A percentile compares a stretch with the other conserved stretches of the same genome.
Conservation (phyloP, 345 rosid species). For the Limnanthes douglasii region DNA sequence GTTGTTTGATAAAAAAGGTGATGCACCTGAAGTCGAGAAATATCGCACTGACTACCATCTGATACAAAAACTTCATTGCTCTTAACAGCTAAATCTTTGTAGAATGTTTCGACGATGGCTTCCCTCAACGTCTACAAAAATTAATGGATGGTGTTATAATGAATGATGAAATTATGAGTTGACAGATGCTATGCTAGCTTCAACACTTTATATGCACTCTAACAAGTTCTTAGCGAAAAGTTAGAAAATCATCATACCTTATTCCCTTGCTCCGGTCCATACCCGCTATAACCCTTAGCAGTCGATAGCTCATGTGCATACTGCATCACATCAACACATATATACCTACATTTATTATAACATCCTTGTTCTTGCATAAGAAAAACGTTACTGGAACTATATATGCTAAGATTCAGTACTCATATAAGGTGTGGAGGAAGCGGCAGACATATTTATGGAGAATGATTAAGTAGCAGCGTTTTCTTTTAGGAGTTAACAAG, state of each 20-base stretch:
- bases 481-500: too few species aligned
- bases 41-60: constrained; percentile 57
- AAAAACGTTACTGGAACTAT: too few species aligned
- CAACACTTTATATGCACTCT: too few species aligned
- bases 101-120: constrained; percentile 39
- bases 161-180: too few species aligned
- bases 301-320: constrained; percentile 47
- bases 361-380: too few species aligned
- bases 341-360: too few species aligned
- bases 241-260: constrained; percentile 6
- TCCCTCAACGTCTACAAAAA: constrained; percentile 23
- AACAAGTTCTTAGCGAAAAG: neutral
- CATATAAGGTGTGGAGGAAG: too few species aligned
- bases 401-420: too few species aligned
- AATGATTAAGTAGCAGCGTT: too few species aligned
- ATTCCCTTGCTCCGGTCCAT: constrained; percentile 16
- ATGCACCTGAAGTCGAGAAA: constrained; percentile 44
- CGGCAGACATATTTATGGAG: too few species aligned
- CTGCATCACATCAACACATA: constrained; percentile 27
- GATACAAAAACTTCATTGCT: constrained; percentile 45
- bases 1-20: neutral
- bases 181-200: too few species aligned
- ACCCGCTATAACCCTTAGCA: constrained; percentile 15
- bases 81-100: constrained; percentile 23
- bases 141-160: too few species aligned